Evolutionary conservation across 352 stramenopile genomes (phyloP).

Genomic region (Pythium rishiriense): DNA sequence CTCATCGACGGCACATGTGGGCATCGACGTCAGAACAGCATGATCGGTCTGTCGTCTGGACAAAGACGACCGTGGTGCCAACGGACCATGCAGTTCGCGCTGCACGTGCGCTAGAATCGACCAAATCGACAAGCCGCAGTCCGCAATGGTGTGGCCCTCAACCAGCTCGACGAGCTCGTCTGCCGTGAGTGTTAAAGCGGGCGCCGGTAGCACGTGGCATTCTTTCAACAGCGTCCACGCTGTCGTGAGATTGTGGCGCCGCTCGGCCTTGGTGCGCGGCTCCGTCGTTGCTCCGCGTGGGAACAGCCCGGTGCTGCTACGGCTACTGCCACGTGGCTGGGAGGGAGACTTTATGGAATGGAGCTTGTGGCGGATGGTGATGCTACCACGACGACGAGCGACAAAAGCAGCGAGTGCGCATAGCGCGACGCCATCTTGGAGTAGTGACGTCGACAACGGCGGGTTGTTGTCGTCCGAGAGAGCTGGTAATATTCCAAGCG

Average conservation of each 20-base stretch:
- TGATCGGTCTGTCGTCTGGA: no score
- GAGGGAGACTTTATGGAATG: background rate
- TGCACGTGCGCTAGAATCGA: constrained; percentile 5
- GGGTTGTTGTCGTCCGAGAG: background rate
- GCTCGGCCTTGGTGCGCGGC: constrained; percentile 15
- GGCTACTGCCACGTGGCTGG: background rate
- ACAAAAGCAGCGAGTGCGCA: constrained; percentile 13
- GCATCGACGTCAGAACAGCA: background rate
- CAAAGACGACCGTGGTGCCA: no score
- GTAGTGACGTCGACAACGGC: background rate
- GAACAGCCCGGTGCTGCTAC: background rate
- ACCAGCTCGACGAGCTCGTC: background rate
- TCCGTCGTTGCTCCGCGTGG: constrained; percentile 2
- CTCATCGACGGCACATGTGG: no score
- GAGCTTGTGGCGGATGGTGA: constrained; percentile 17
- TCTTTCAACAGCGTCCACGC: constrained; percentile 9
- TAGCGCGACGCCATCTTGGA: constrained; percentile 11
- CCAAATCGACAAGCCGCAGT: background rate
- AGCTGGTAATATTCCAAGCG: background rate
- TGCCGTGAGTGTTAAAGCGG: background rate
- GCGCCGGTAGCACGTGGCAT: background rate
- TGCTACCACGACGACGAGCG: constrained; percentile 9
- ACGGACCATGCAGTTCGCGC: no score
- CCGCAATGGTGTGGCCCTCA: background rate
- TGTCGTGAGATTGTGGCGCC: constrained; percentile 10